Evolutionary conservation across 495 filamentous ascomycete genomes (phyloP), one percentile per base, ranked within the genome.

Genomic region (Trichoderma parareesei): DNA sequence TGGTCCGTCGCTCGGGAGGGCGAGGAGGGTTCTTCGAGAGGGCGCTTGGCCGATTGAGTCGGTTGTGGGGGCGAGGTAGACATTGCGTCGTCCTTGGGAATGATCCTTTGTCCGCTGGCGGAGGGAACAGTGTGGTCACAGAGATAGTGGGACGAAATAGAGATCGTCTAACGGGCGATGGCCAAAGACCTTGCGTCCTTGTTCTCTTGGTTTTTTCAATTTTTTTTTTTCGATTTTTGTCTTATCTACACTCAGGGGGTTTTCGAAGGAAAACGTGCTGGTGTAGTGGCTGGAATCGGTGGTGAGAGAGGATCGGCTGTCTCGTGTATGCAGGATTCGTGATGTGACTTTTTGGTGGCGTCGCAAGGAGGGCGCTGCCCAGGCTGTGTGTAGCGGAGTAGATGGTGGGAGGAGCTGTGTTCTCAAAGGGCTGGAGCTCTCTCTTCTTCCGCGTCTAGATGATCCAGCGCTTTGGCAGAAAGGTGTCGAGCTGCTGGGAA

Each of bases 21-120:
- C 4, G 94, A 98, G 49, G 94, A 98, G 41, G 92, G 87, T 72
- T 98, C 94, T 82, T 98, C 94, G 61, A 98, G 86, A 67, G 94
- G 94, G 67, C 94, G 92, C 83, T 98, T 98, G 71, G 90, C 74
- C 67, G 82, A 83, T 67, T 82, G 79, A 49, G 81, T 81, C 9
- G 79, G 76, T 60, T 82, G 79, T 41, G 60, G 60, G 13, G 82
- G 81, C 62, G 82, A 83, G 49, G 77, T 77, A 73, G 82, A 85
- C 80, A 85, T 84, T 53, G 75, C 79, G 72, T 7, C 16, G 18
- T 37, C 40, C 41, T 18, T 63, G 11, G 10, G 6, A n/a, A 41
- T 14, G n/a, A 35, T 55, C 67, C 72, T 77, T 69, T 74, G 71
- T 71, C 69, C 71, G 70, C 59, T 66, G 68, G 69, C 66, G 68